A percentile compares a stretch with the other conserved stretches of the same genome.
Conservation (phyloP, 768 basidiomycete genomes). For the Leccinum broughii region DNA sequence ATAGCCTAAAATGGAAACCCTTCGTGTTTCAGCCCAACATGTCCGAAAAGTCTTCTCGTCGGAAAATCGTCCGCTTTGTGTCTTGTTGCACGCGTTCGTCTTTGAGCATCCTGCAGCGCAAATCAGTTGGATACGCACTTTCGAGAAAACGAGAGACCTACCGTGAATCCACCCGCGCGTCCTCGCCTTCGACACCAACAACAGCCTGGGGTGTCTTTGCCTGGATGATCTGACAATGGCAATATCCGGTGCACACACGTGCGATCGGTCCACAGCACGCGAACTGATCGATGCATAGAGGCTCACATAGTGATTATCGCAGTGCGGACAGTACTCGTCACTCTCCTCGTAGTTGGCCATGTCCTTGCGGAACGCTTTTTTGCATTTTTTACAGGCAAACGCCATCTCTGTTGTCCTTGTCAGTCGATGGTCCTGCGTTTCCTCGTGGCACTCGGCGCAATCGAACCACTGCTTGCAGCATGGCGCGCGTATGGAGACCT, state of each 20-base stretch:
- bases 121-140: not conserved
- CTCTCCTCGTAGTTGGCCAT: conserved; percentile 92
- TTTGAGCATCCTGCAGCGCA: conserved; percentile 70
- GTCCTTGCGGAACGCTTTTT: conserved; percentile 96
- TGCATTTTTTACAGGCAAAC: conserved; percentile 87
- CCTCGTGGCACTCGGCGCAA: conserved; percentile 94
- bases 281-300: not conserved
- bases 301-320: conserved; percentile 96
- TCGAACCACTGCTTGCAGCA: conserved; percentile 99
- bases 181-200: conserved; percentile 87
- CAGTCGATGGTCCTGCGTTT: conserved; percentile 72
- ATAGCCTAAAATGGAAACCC: conserved; percentile 17
- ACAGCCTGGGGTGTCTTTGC: conserved; percentile 89
- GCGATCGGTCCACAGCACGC: not conserved
- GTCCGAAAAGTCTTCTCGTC: conserved; percentile 50
- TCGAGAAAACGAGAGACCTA: conserved; percentile 36
- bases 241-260: not conserved
- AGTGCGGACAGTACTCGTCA: conserved; percentile 97
- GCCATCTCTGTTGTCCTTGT: conserved; percentile 79
- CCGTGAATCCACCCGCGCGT: conserved; percentile 86
- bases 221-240: conserved; percentile 69
- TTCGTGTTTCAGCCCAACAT: conserved; percentile 35
- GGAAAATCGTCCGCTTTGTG: conserved; percentile 50
- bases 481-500: conserved; percentile 93
- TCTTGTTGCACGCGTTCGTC: conserved; percentile 74